Conservation (phyloP, 768 basidiomycete genomes). For the Plicaturopsis crispa region DNA sequence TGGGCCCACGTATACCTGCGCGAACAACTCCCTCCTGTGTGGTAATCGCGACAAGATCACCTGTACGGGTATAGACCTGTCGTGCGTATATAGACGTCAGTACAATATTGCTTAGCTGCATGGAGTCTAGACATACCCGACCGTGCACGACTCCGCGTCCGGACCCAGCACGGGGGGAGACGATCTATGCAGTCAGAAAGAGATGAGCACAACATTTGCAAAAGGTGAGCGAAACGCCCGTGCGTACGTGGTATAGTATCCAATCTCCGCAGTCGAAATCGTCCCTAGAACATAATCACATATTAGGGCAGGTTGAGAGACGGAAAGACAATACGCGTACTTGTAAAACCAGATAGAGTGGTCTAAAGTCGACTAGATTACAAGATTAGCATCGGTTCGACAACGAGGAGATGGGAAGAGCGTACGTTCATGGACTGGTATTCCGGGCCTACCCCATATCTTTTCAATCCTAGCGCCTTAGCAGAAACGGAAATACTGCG, state of each 20-base stretch:
- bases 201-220: background rate
- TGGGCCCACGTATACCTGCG: slow-evolving; percentile 41
- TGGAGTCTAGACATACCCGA: slow-evolving; percentile 36
- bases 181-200: slow-evolving; percentile 35
- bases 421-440: too few species aligned
- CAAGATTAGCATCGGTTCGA: background rate
- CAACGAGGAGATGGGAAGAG: too few species aligned
- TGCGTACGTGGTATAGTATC: slow-evolving; percentile 66
- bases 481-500: slow-evolving; percentile 53
- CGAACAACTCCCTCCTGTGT: slow-evolving; percentile 78
- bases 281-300: slow-evolving; percentile 37
- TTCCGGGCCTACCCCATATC: slow-evolving; percentile 41
- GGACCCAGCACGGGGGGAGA: slow-evolving; percentile 52
- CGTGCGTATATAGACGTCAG: slow-evolving; percentile 2
- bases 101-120: background rate
- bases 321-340: slow-evolving; percentile 28
- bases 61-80: slow-evolving; percentile 66
- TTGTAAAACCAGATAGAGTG: slow-evolving; percentile 77
- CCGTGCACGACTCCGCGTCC: slow-evolving; percentile 69
- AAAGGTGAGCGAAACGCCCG: slow-evolving; percentile 3
- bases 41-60: slow-evolving; percentile 64
- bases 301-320: background rate
- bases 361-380: slow-evolving; percentile 58
- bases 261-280: slow-evolving; percentile 75
- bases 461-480: slow-evolving; percentile 46